Evolutionary conservation across 805 yeast species (phyloP).

Genomic region (Saccharomycopsis sp.): DNA sequence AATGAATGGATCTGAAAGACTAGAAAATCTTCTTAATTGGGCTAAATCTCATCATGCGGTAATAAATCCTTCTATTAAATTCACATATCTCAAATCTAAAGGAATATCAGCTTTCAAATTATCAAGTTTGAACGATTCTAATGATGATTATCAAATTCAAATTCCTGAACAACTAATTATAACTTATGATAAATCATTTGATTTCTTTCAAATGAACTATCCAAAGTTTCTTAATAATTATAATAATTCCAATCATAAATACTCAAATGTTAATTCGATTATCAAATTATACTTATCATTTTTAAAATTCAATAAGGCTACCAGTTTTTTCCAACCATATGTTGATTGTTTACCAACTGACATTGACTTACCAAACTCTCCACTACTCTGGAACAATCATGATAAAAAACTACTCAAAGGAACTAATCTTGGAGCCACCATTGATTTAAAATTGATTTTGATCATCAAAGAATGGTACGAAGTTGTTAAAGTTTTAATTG

Average conservation of each 20-base stretch:
- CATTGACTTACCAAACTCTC: constrained; percentile 9
- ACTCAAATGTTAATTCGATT: constrained; percentile 7
- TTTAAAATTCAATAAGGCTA: not conserved
- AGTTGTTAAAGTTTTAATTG: not conserved
- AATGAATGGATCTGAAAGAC: no score
- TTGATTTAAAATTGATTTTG: constrained; percentile 6
- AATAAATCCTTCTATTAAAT: constrained; percentile 27
- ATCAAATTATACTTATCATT: constrained; percentile 11
- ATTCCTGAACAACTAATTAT: constrained; percentile 9
- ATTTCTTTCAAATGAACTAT: constrained; percentile 4
- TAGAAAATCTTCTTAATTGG: constrained; percentile 27
- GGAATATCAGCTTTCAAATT: constrained; percentile 30
- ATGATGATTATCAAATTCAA: constrained; percentile 24
- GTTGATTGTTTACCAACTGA: constrained; percentile 15
- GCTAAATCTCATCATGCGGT: constrained; percentile 29
- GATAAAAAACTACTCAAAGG: constrained; percentile 8
- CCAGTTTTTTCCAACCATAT: constrained; percentile 9
- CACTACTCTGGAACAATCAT: constrained; percentile 12
- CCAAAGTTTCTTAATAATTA: not conserved
- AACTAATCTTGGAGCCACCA: constrained; percentile 10
- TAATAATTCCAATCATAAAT: not conserved
- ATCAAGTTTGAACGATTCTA: not conserved
- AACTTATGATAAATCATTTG: not conserved
- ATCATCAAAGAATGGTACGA: constrained; percentile 15
- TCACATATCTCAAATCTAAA: constrained; percentile 20